These are phyloP conservation scores for Penicillium fimorum DNA, from an alignment of 495 filamentous ascomycete genomes.

Conservation along the genomic window DNA sequence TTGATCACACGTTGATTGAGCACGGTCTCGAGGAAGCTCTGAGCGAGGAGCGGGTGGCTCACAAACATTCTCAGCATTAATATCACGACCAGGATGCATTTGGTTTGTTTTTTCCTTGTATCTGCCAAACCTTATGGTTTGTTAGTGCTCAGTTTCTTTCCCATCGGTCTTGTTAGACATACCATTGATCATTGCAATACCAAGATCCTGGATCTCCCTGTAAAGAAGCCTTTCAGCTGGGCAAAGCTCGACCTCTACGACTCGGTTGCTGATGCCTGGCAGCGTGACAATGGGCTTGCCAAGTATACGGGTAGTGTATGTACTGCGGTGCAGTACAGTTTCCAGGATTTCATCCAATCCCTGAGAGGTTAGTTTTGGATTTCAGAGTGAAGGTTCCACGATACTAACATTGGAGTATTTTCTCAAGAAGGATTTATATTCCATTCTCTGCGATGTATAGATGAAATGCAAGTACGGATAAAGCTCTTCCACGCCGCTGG, in stretches of 20 bases:
- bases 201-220: conserved; percentile 36
- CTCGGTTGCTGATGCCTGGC: conserved; percentile 41
- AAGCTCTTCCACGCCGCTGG: conserved; percentile 44
- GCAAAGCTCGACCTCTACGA: conserved; percentile 41
- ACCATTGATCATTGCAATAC: conserved; percentile 39
- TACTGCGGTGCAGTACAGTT: conserved; percentile 53
- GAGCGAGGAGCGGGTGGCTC: conserved; percentile 50
- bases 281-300: conserved; percentile 54
- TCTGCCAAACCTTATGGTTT: background rate
- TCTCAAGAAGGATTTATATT: conserved; percentile 43
- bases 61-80: conserved; percentile 52
- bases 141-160: background rate
- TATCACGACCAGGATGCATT: conserved; percentile 37
- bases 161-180: background rate
- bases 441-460: conserved; percentile 41
- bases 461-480: conserved; percentile 64
- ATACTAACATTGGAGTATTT: conserved; percentile 44
- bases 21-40: conserved; percentile 42
- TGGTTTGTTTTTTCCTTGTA: conserved; percentile 16
- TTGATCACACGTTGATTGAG: conserved; percentile 42
- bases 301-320: conserved; percentile 52
- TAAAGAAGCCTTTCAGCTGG: conserved; percentile 51
- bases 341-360: conserved; percentile 16
- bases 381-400: background rate
- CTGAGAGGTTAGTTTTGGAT: background rate